These are phyloP conservation scores for Lenzites betulinus DNA, from an alignment of 768 basidiomycete genomes.

Conservation along the genomic window DNA sequence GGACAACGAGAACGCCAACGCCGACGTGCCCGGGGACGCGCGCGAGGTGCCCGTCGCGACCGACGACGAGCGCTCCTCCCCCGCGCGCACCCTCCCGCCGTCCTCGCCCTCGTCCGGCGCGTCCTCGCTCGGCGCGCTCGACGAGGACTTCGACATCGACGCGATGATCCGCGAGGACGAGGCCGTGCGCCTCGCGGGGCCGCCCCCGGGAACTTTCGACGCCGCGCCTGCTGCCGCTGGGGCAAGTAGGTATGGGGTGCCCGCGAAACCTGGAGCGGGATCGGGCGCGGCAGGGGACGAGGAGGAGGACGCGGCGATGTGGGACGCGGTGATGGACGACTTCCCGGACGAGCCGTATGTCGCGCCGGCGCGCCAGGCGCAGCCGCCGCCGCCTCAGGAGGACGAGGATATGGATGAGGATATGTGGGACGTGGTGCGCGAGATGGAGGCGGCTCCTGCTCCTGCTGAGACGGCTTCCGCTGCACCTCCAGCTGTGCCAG, in stretches of 20 bases:
- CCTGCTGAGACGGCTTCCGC: neutral
- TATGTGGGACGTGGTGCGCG: constrained; percentile 70
- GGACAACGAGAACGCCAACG: constrained; percentile 9
- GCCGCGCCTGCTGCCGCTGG: neutral
- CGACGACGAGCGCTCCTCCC: constrained; percentile 20
- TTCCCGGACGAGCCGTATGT: constrained; percentile 18
- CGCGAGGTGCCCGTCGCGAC: constrained; percentile 13
- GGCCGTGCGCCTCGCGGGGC: constrained; percentile 18
- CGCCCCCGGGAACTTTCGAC: neutral
- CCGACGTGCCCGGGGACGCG: constrained; percentile 16
- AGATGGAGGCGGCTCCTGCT: constrained; percentile 44
- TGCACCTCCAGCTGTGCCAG: constrained; percentile 1
- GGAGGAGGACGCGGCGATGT: constrained; percentile 28
- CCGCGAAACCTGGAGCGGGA: no score
- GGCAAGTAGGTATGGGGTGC: neutral
- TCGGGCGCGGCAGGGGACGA: neutral
- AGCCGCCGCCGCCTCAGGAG: constrained; percentile 7
- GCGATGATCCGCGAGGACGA: constrained; percentile 51
- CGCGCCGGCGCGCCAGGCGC: constrained; percentile 2
- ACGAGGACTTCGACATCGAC: constrained; percentile 53
- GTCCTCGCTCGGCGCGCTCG: constrained; percentile 17
- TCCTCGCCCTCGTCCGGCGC: constrained; percentile 41
- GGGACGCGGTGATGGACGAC: constrained; percentile 27
- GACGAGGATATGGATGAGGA: constrained; percentile 57
- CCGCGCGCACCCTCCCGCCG: constrained; percentile 39